These are phyloP conservation scores for Cystobasidium onofrii DNA, from an alignment of 768 basidiomycete genomes.

Conservation along the genomic window DNA sequence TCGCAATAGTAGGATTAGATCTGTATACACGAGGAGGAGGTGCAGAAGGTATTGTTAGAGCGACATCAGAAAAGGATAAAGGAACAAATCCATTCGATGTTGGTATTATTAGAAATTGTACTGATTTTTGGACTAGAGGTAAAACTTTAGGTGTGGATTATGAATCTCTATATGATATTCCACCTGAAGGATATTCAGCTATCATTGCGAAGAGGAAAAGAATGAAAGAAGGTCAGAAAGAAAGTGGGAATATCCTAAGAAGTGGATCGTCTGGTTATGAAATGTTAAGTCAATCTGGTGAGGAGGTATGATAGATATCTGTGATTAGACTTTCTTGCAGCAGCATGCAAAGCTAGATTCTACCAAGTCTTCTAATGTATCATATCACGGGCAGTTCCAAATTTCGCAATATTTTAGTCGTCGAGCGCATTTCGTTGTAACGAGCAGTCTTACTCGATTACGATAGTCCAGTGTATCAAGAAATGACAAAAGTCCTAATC, in stretches of 20 bases:
- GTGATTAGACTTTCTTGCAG: not conserved
- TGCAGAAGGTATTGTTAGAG: conserved; percentile 61
- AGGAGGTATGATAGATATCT: conserved; percentile 2
- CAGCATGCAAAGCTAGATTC: too few species aligned
- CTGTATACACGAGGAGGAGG: conserved; percentile 86
- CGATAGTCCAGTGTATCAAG: too few species aligned
- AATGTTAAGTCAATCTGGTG: conserved; percentile 18
- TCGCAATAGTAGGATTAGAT: conserved; percentile 87
- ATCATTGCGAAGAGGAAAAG: conserved; percentile 1
- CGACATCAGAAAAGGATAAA: conserved; percentile 56
- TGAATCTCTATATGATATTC: conserved; percentile 67
- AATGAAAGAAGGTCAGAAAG: conserved; percentile 14
- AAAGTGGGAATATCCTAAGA: not conserved
- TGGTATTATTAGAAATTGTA: conserved; percentile 68
- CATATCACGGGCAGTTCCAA: too few species aligned
- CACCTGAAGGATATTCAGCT: conserved; percentile 3
- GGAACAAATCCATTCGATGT: conserved; percentile 87
- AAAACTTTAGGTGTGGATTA: conserved; percentile 49
- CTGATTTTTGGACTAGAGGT: conserved; percentile 88
- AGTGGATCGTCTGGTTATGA: conserved; percentile 8
- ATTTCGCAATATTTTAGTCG: too few species aligned
- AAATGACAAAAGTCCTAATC: too few species aligned
- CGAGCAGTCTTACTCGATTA: too few species aligned
- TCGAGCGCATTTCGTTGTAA: too few species aligned
- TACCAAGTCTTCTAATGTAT: too few species aligned